Conservation (phyloP, 345 rosid species). For the Chamaenerion angustifolium region DNA sequence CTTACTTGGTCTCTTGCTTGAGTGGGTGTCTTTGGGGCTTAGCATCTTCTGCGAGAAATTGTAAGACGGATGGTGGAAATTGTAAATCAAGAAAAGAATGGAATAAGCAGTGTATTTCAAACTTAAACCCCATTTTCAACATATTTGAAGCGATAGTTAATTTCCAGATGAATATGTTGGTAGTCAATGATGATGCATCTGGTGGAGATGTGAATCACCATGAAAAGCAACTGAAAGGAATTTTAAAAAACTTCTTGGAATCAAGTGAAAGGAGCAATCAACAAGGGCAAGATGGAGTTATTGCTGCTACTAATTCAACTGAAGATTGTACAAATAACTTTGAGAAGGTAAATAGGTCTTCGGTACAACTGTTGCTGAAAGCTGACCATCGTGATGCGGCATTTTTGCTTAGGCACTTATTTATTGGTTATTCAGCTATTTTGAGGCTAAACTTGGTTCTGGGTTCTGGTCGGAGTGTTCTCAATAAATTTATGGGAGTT, state of each 20-base stretch:
- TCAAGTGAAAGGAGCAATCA: constrained; percentile 12
- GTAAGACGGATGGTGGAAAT: constrained; percentile 18
- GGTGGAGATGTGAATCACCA: constrained; percentile 3
- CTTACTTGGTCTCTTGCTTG: constrained; percentile 44
- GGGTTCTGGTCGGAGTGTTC: constrained; percentile 18
- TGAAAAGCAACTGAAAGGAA: constrained; percentile 7
- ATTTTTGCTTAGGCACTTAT: constrained; percentile 55
- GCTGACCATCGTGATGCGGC: constrained; percentile 46
- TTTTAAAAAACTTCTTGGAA: constrained; percentile 7
- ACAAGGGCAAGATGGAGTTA: constrained; percentile 14
- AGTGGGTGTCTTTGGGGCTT: constrained; percentile 83
- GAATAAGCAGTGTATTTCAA: constrained; percentile 26
- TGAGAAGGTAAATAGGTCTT: constrained; percentile 18
- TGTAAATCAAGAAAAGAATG: constrained; percentile 22
- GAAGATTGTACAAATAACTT: constrained; percentile 19
- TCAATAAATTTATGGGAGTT: constrained; percentile 29
- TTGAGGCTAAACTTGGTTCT: constrained; percentile 48
- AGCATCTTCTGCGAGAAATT: constrained; percentile 38
- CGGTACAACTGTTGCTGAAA: constrained; percentile 36
- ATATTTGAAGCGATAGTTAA: constrained; percentile 30
- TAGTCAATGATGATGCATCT: constrained; percentile 6
- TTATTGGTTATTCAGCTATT: constrained; percentile 57
- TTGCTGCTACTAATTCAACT: constrained; percentile 17
- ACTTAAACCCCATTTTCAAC: constrained; percentile 19
- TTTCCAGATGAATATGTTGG: constrained; percentile 23